These are phyloP conservation scores for Xylariaceae sp. DNA, from an alignment of 2,329 filamentous ascomycete species.

Conservation along the genomic window DNA sequence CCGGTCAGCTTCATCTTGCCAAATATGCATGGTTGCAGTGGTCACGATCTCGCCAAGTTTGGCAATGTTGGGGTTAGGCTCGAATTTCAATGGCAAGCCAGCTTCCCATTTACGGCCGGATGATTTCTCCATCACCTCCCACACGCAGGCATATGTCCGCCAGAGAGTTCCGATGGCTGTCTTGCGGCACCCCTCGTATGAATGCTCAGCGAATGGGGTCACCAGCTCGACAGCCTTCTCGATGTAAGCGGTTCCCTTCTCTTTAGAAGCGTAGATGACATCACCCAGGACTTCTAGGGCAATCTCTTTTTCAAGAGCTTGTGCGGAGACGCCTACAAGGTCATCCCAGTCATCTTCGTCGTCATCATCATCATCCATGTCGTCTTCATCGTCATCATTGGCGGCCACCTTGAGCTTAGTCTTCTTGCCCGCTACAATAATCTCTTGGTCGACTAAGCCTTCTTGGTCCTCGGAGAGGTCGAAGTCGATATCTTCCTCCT, in stretches of 20 bases:
- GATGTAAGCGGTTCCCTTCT: conserved; percentile 58
- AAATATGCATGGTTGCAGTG: conserved; percentile 77
- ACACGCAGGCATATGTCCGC: conserved; percentile 89
- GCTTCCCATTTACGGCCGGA: conserved; percentile 80
- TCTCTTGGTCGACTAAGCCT: conserved; percentile 28
- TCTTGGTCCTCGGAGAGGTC: conserved; percentile 56
- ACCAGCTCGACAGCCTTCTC: conserved; percentile 83
- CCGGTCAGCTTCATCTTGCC: conserved; percentile 90
- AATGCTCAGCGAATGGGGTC: conserved; percentile 77
- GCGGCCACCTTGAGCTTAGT: conserved; percentile 66
- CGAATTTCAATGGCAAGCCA: conserved; percentile 76
- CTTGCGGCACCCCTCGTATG: conserved; percentile 90
- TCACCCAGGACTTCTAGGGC: conserved; percentile 93
- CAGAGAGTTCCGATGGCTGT: conserved; percentile 87
- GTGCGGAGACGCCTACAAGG: conserved; percentile 76
- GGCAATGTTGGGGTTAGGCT: conserved; percentile 73
- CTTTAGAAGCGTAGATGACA: conserved; percentile 71
- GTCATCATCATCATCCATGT: conserved; percentile 62
- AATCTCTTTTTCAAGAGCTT: conserved; percentile 95
- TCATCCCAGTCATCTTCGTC: conserved; percentile 84
- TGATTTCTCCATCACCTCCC: conserved; percentile 78
- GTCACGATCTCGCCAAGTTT: conserved; percentile 85
- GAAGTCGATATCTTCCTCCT: conserved; percentile 81
- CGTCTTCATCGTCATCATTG: conserved; percentile 54
- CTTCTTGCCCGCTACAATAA: conserved; percentile 78